Conservation (phyloP, 2,329 filamentous ascomycete genomes). For the Sphaerostilbella broomeana region DNA sequence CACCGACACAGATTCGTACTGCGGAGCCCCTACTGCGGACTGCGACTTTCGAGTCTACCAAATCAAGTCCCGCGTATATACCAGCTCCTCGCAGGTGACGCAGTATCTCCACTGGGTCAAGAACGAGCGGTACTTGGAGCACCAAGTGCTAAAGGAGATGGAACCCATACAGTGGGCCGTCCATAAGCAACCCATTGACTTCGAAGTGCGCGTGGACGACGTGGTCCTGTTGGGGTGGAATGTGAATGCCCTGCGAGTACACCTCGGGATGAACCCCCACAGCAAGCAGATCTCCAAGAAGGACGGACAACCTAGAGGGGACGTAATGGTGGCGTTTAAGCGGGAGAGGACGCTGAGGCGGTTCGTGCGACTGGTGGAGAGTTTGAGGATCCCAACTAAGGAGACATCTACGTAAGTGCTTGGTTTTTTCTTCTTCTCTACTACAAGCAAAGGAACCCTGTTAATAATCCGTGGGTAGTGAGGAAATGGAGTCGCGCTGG, state of each 20-base stretch:
- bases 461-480: conserved; percentile 23
- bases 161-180: conserved; percentile 41
- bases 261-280: conserved; percentile 32
- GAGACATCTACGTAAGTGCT: conserved; percentile 36
- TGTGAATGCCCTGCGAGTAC: conserved; percentile 34
- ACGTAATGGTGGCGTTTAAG: conserved; percentile 47
- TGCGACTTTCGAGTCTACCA: conserved; percentile 48
- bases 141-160: conserved; percentile 45
- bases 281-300: conserved; percentile 20
- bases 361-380: conserved; percentile 42
- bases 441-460: neutral
- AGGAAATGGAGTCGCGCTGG: conserved; percentile 33
- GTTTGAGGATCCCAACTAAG: conserved; percentile 36
- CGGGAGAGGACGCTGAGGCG: conserved; percentile 45
- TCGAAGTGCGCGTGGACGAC: conserved; percentile 42
- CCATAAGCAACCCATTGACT: conserved; percentile 45
- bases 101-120: conserved; percentile 51
- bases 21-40: conserved; percentile 36
- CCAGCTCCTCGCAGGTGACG: conserved; percentile 41
- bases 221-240: conserved; percentile 41
- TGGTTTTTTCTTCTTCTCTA: no score
- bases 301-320: conserved; percentile 34
- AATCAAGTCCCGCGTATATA: conserved; percentile 42
- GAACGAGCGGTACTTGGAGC: conserved; percentile 39
- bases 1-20: conserved; percentile 43